Percentiles rank a stretch among this genome's conserved stretches.
Evolutionary conservation across 2,329 filamentous ascomycete species (phyloP).

Genomic region (Fusarium acutatum): DNA sequence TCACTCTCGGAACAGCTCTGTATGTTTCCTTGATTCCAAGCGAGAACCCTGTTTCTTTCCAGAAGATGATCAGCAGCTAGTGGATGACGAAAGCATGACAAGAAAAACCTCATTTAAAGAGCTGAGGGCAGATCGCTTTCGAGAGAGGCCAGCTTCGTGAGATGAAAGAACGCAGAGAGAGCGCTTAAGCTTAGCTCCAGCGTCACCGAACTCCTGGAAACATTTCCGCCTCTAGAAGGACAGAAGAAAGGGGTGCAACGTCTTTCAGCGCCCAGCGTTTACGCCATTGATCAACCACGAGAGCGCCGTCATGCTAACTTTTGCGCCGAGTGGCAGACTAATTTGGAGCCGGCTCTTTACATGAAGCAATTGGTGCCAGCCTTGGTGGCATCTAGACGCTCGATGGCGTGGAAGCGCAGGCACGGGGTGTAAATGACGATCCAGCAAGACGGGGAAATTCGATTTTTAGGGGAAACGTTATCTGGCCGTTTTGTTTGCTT

Average conservation of each 20-base stretch:
- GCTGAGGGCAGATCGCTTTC: conserved; percentile 10
- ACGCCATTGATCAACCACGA: conserved; percentile 27
- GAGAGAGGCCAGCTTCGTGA: conserved; percentile 8
- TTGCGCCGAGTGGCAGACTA: conserved; percentile 30
- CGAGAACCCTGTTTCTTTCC: conserved; percentile 6
- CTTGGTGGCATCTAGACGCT: conserved; percentile 31
- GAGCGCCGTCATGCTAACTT: conserved; percentile 25
- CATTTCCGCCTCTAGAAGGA: conserved; percentile 22
- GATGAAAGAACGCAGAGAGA: conserved; percentile 8
- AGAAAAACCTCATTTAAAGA: conserved; percentile 2
- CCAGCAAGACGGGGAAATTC: conserved; percentile 20
- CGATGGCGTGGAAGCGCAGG: conserved; percentile 21
- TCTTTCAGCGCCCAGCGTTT: conserved; percentile 15
- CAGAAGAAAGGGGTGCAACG: conserved; percentile 34
- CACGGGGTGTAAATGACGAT: conserved; percentile 23
- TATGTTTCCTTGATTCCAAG: neutral
- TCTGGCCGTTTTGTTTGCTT: conserved; percentile 15
- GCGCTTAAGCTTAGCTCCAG: conserved; percentile 9
- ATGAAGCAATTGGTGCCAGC: conserved; percentile 27
- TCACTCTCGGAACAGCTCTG: neutral
- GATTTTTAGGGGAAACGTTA: neutral
- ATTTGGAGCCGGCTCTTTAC: conserved; percentile 16
- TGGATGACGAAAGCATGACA: conserved; percentile 18
- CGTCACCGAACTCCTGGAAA: conserved; percentile 21
- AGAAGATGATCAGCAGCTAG: conserved; percentile 14